Evolutionary conservation across 148 eudicot species (phyloP).

Genomic region (Vaccinium vitisidaea): DNA sequence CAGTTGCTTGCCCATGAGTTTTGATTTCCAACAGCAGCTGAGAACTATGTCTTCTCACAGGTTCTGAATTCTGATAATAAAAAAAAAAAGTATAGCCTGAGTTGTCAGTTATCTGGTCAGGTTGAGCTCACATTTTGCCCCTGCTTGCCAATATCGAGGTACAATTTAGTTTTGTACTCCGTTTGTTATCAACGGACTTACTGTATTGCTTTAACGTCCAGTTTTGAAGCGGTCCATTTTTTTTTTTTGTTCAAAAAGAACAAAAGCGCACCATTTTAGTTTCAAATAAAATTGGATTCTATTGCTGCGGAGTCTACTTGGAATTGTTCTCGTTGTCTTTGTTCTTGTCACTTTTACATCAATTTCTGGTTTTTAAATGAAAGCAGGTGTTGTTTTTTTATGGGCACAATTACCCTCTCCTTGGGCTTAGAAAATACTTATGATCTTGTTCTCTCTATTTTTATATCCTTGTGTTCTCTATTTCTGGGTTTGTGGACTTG

Average conservation of each 20-base stretch:
- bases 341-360: neutral
- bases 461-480: too few species aligned
- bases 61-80: constrained; percentile 31
- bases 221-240: neutral
- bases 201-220: neutral
- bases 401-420: too few species aligned
- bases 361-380: neutral
- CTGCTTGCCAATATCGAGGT: neutral
- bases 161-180: neutral
- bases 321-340: neutral
- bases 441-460: too few species aligned
- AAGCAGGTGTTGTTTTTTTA: neutral
- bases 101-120: constrained; percentile 40
- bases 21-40: constrained; percentile 43
- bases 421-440: too few species aligned
- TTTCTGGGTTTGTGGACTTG: too few species aligned
- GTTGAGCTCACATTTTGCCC: constrained; percentile 32
- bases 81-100: constrained; percentile 26
- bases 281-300: neutral
- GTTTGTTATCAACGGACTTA: too few species aligned
- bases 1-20: constrained; percentile 54
- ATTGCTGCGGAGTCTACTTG: neutral
- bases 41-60: constrained; percentile 45
- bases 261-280: neutral
- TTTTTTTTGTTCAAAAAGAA: too few species aligned